These are phyloP conservation scores for Ilyonectria sp. DNA, from an alignment of 2,329 filamentous ascomycete genomes.

Conservation along the genomic window DNA sequence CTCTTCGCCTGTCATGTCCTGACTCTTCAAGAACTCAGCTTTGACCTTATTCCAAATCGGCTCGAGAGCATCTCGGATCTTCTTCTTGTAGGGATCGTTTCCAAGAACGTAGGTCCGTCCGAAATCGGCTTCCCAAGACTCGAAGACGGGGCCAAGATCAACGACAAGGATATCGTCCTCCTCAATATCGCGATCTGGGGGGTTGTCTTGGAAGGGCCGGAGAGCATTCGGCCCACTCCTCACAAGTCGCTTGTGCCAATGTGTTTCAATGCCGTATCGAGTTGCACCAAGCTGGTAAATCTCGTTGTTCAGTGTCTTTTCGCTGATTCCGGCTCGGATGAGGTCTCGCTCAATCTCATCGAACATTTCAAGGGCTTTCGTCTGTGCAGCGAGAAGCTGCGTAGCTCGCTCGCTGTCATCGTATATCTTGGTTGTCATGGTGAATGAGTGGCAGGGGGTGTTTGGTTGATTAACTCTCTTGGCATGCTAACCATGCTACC, in stretches of 20 bases:
- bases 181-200: conserved; percentile 63
- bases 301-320: conserved; percentile 63
- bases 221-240: conserved; percentile 66
- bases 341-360: conserved; percentile 62
- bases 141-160: conserved; percentile 67
- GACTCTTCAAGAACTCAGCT: conserved; percentile 52
- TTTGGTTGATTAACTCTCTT: too few species aligned
- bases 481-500: too few species aligned
- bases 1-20: conserved; percentile 63
- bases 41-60: conserved; percentile 64
- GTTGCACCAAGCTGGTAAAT: conserved; percentile 56
- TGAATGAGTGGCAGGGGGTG: too few species aligned
- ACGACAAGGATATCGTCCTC: conserved; percentile 66
- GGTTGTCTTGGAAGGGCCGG: conserved; percentile 63
- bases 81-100: conserved; percentile 60
- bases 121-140: conserved; percentile 68
- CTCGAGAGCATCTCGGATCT: conserved; percentile 61
- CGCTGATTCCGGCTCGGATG: conserved; percentile 62
- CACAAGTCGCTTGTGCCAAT: conserved; percentile 69
- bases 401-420: not conserved
- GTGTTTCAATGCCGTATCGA: conserved; percentile 58
- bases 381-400: not conserved
- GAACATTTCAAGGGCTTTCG: conserved; percentile 39
- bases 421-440: too few species aligned
- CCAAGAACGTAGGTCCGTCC: conserved; percentile 67